phyloP scores from a whole-genome alignment of 1,284 basidiomycete genomes.

The Ganoderma resinaceum region DNA sequence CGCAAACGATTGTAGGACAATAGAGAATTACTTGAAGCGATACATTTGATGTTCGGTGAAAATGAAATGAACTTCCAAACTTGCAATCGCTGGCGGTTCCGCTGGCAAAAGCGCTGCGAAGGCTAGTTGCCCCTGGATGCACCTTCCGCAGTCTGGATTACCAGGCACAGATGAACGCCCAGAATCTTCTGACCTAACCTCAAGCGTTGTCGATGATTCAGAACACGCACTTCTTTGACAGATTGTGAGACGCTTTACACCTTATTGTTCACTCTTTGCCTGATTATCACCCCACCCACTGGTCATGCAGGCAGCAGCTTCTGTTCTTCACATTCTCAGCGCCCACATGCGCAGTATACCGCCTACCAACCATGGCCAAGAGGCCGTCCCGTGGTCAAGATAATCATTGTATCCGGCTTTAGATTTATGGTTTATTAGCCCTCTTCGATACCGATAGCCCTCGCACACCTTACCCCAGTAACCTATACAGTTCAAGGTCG shows the following conservation, averaged over 20 bases:
- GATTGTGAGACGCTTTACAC: neutral
- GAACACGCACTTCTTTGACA: neutral
- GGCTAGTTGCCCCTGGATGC: neutral
- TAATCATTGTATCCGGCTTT: neutral
- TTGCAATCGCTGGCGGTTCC: neutral
- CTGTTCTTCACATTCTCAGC: neutral
- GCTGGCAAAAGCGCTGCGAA: neutral
- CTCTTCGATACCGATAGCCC: neutral
- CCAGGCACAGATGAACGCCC: neutral
- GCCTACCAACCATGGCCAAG: neutral
- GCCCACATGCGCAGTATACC: neutral
- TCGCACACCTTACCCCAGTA: neutral
- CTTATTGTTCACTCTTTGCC: neutral
- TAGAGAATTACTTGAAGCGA: neutral
- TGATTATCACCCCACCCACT: neutral
- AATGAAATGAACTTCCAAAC: neutral
- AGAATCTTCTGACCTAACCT: neutral
- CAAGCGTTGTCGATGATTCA: neutral
- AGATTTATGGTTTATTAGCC: neutral
- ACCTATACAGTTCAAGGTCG: neutral
- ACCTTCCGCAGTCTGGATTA: neutral
- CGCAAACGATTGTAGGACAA: neutral
- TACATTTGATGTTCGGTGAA: neutral
- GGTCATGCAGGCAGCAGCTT: neutral
- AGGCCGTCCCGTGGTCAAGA: neutral